phyloP scores from a whole-genome alignment of 176 grass and related monocot species.

The Guadua angustifolia region DNA sequence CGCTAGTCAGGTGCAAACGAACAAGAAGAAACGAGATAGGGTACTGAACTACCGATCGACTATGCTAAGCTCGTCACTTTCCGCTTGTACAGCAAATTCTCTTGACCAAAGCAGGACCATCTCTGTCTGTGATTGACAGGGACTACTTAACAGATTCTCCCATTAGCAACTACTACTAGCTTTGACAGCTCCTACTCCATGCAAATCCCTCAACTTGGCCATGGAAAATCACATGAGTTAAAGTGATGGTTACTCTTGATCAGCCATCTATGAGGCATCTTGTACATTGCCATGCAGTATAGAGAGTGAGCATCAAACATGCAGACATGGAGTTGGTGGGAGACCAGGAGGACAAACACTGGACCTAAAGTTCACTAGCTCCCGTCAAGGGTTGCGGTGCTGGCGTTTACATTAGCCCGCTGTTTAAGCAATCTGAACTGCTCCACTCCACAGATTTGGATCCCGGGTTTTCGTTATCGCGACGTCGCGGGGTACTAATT shows the following conservation, averaged over 20 bases:
- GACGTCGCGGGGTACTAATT: background rate
- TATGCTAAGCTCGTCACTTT: conserved; percentile 42
- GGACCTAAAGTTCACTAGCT: conserved; percentile 51
- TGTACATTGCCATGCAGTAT: conserved; percentile 23
- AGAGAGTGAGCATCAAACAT: conserved; percentile 25
- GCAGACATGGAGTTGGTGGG: conserved; percentile 46
- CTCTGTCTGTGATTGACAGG: conserved; percentile 33
- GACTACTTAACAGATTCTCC: conserved; percentile 47
- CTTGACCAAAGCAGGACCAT: conserved; percentile 41
- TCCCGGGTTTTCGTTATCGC: background rate
- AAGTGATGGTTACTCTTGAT: conserved; percentile 44
- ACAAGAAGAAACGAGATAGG: background rate
- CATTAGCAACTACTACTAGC: conserved; percentile 46
- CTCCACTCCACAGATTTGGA: conserved; percentile 26
- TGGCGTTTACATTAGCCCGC: conserved; percentile 12
- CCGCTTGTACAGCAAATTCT: conserved; percentile 23
- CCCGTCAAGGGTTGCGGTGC: conserved; percentile 11
- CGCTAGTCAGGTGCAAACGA: background rate
- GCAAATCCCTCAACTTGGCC: conserved; percentile 9
- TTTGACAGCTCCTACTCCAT: conserved; percentile 27
- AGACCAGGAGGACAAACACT: conserved; percentile 12
- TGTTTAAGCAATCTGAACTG: conserved; percentile 43
- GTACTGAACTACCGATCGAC: background rate
- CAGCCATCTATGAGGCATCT: conserved; percentile 21
- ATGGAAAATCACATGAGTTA: conserved; percentile 45